Percentiles rank a stretch among this genome's conserved stretches.
These are phyloP conservation scores for Raphanus sativus DNA, from an alignment of 345 rosid species.

Conservation along the genomic window DNA sequence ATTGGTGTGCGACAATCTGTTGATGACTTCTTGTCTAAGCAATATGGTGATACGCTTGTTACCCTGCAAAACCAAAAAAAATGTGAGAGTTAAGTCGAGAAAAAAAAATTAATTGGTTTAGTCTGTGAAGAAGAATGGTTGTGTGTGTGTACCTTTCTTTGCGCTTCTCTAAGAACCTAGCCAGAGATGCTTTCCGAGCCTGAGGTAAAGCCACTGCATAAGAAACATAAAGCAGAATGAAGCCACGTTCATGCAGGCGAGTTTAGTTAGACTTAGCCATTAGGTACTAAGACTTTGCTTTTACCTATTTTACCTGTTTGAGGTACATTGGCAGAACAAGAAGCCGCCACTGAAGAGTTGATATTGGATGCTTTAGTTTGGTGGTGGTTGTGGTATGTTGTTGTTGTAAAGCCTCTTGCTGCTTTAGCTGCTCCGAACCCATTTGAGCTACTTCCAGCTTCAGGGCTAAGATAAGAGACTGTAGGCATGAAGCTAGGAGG, in stretches of 20 bases:
- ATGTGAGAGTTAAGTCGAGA: slow-evolving; percentile 14
- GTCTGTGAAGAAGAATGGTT: background rate
- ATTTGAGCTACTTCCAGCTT: slow-evolving; percentile 48
- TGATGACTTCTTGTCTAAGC: slow-evolving; percentile 37
- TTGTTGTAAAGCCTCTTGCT: slow-evolving; percentile 38
- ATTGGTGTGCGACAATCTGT: slow-evolving; percentile 35
- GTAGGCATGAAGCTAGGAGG: slow-evolving; percentile 50
- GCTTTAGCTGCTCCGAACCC: slow-evolving; percentile 37
- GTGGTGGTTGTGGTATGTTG: slow-evolving; percentile 4
- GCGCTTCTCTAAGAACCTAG: slow-evolving; percentile 80
- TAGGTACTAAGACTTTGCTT: background rate
- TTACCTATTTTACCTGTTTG: slow-evolving; percentile 48
- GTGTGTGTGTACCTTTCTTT: slow-evolving; percentile 61
- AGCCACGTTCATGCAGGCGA: background rate
- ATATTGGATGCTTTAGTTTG: slow-evolving; percentile 38
- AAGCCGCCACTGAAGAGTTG: background rate
- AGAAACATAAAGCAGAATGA: slow-evolving; percentile 7
- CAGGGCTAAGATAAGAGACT: slow-evolving; percentile 42
- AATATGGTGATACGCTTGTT: slow-evolving; percentile 49
- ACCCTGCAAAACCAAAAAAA: slow-evolving; percentile 42
- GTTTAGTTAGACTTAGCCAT: background rate
- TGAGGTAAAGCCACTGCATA: slow-evolving; percentile 66
- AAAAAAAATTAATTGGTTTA: slow-evolving; percentile 14
- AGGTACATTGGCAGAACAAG: slow-evolving; percentile 24
- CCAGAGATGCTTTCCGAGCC: slow-evolving; percentile 82